These are phyloP conservation scores for Astraeus odoratus DNA, from an alignment of 768 basidiomycete species.

Conservation along the genomic window DNA sequence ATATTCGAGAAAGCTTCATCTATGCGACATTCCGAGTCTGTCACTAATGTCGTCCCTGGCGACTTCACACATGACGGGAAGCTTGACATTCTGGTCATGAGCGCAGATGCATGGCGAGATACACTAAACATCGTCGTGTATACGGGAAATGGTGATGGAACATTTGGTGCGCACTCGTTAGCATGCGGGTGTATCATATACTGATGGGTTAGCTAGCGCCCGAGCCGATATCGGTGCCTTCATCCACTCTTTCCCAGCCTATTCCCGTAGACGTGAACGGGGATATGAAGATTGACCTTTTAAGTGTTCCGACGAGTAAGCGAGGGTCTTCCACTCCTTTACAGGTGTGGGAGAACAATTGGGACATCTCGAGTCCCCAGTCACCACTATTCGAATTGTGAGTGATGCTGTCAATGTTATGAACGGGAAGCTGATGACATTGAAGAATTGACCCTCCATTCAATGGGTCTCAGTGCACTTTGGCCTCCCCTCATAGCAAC, in stretches of 20 bases:
- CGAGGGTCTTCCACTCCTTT: slow-evolving; percentile 31
- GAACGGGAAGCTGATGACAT: slow-evolving; percentile 4
- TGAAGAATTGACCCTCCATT: slow-evolving; percentile 54
- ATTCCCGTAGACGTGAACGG: slow-evolving; percentile 84
- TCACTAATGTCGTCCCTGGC: slow-evolving; percentile 84
- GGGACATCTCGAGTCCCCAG: slow-evolving; percentile 52
- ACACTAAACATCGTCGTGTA: slow-evolving; percentile 69
- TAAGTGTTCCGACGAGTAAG: slow-evolving; percentile 51
- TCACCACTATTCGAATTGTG: slow-evolving; percentile 64
- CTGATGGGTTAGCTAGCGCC: slow-evolving; percentile 7
- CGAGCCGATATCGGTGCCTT: slow-evolving; percentile 44
- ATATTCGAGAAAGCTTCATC: slow-evolving; percentile 44
- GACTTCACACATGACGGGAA: slow-evolving; percentile 92
- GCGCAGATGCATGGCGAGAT: slow-evolving; percentile 39
- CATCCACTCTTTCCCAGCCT: slow-evolving; percentile 72
- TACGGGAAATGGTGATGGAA: slow-evolving; percentile 50
- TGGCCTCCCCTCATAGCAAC: slow-evolving; percentile 91
- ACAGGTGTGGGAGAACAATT: slow-evolving; percentile 75
- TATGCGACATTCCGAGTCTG: slow-evolving; percentile 47
- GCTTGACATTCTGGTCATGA: slow-evolving; percentile 88
- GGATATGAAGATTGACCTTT: slow-evolving; percentile 82
- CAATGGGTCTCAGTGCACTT: slow-evolving; percentile 55
- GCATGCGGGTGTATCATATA: not conserved
- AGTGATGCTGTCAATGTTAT: slow-evolving; percentile 15
- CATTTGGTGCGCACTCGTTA: slow-evolving; percentile 49